Conservation (phyloP, 1,139 yeast genomes). For the Candida glucosophila region DNA sequence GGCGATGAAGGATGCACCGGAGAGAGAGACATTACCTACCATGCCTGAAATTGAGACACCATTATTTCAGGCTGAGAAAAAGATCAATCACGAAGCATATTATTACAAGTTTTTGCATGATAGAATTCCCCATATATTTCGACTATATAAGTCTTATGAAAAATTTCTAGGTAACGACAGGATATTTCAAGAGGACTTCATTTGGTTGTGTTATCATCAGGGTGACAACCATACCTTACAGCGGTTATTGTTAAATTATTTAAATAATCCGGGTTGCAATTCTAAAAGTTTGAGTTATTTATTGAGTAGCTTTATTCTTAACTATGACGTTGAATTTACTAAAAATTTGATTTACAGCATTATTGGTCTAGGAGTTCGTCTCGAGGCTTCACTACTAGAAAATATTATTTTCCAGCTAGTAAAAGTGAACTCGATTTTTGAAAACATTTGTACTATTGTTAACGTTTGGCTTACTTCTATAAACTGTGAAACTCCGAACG, state of each 20-base stretch:
- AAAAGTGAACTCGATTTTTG: constrained; percentile 24
- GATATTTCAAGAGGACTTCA: constrained; percentile 15
- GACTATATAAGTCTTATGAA: constrained; percentile 13
- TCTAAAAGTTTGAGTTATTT: constrained; percentile 20
- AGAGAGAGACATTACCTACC: constrained; percentile 2
- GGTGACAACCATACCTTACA: constrained; percentile 18
- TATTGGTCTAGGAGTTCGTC: constrained; percentile 10
- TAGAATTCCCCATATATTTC: constrained; percentile 12
- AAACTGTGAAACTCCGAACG: constrained; percentile 16
- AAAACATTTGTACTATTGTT: constrained; percentile 17
- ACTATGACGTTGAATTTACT: constrained; percentile 26
- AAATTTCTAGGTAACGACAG: constrained; percentile 5
- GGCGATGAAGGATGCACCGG: constrained; percentile 4
- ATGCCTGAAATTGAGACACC: constrained; percentile 11
- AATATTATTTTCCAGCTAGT: constrained; percentile 17
- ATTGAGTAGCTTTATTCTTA: constrained; percentile 20
- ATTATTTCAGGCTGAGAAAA: constrained; percentile 6
- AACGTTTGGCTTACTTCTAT: constrained; percentile 21
- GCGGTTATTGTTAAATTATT: constrained; percentile 12
- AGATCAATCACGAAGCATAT: constrained; percentile 8
- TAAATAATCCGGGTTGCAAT: constrained; percentile 11
- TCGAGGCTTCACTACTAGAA: constrained; percentile 20
- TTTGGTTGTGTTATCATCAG: constrained; percentile 27
- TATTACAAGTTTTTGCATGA: constrained; percentile 9
- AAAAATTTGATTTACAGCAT: constrained; percentile 16